Conservation (phyloP, 768 basidiomycete species). For the Mycena amicta region DNA sequence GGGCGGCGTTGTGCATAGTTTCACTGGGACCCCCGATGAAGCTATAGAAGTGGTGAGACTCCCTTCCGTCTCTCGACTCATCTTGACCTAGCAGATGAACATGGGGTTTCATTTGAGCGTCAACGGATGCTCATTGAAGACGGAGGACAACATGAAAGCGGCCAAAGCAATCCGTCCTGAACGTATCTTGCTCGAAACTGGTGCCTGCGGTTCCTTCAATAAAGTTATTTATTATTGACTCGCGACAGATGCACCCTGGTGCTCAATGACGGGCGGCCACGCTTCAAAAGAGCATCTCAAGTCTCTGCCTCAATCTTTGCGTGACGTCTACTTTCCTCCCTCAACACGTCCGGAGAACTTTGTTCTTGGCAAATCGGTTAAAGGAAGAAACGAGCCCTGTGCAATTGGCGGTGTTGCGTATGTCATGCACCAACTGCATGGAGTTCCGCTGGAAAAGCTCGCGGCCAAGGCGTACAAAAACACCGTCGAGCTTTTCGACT, state of each 20-base stretch:
- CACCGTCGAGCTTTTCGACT: conserved; percentile 58
- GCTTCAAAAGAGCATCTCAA: conserved; percentile 56
- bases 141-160: conserved; percentile 59
- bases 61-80: background rate
- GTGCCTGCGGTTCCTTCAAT: conserved; percentile 34
- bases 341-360: conserved; percentile 61
- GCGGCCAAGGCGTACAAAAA: conserved; percentile 64
- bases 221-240: background rate
- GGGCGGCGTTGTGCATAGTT: conserved; percentile 84
- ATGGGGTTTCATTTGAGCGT: conserved; percentile 77
- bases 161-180: conserved; percentile 60
- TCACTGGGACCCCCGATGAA: conserved; percentile 70
- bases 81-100: conserved; percentile 46
- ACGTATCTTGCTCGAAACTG: conserved; percentile 73
- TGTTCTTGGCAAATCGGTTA: conserved; percentile 60
- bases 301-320: conserved; percentile 48
- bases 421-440: conserved; percentile 57
- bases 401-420: conserved; percentile 72
- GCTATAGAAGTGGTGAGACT: conserved; percentile 61
- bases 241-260: conserved; percentile 68
- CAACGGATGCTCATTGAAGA: conserved; percentile 81
- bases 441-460: conserved; percentile 54
- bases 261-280: conserved; percentile 67
- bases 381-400: conserved; percentile 77
- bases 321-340: conserved; percentile 52